These are phyloP conservation scores for Bimuria novae-zelandiae DNA, from an alignment of 2,329 filamentous ascomycete species.

Conservation along the genomic window DNA sequence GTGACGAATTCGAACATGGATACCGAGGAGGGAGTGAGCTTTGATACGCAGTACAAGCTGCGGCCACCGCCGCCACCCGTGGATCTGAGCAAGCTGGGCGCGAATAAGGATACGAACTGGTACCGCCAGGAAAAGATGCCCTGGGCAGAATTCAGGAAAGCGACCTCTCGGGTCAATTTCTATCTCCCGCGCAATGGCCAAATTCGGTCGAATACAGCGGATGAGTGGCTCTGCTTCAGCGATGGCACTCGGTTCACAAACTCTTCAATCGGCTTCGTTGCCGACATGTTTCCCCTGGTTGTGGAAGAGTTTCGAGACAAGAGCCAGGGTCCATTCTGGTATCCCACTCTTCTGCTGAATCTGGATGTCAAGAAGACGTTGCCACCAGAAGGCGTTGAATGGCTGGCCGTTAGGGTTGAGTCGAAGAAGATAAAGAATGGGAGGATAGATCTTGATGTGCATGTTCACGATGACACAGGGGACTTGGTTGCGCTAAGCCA, in stretches of 20 bases:
- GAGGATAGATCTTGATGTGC: constrained; percentile 73
- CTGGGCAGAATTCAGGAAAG: constrained; percentile 54
- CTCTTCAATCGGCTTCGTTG: constrained; percentile 65
- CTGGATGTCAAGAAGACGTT: constrained; percentile 76
- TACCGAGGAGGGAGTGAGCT: constrained; percentile 62
- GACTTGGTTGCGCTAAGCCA: constrained; percentile 70
- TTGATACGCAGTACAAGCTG: constrained; percentile 60
- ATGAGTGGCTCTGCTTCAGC: constrained; percentile 70
- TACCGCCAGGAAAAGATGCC: constrained; percentile 49
- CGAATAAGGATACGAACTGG: constrained; percentile 57
- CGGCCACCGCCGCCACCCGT: constrained; percentile 51
- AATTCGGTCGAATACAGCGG: constrained; percentile 50
- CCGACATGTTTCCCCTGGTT: constrained; percentile 71
- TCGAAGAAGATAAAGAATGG: constrained; percentile 72
- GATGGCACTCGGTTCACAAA: constrained; percentile 67
- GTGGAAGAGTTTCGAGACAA: constrained; percentile 56
- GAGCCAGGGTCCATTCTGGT: constrained; percentile 62
- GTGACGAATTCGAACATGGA: constrained; percentile 67
- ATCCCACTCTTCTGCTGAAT: constrained; percentile 75
- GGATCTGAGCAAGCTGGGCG: constrained; percentile 49
- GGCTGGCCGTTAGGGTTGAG: constrained; percentile 69
- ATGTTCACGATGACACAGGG: constrained; percentile 66
- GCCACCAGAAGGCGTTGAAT: constrained; percentile 70
- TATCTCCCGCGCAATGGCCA: constrained; percentile 58
- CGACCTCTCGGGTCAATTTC: constrained; percentile 56